Percentiles rank a stretch among this genome's conserved stretches.
Evolutionary conservation across 768 basidiomycete genomes (phyloP).

Genomic region (Candolleomyces eurysporus): DNA sequence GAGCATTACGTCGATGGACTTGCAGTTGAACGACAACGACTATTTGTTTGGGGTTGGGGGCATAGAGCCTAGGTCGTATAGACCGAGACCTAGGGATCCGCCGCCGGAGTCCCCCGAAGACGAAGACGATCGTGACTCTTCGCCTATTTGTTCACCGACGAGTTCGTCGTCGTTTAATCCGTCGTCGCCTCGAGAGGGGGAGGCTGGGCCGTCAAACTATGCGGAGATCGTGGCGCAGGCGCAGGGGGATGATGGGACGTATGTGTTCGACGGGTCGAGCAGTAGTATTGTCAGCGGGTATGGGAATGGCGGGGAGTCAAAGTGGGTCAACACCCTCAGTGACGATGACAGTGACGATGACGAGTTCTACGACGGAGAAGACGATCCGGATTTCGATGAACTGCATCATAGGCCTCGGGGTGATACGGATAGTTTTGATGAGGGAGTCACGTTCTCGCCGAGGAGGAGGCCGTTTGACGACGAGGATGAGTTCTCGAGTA

Average conservation of each 20-base stretch:
- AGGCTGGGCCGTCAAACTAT: not conserved
- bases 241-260: not conserved
- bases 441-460: constrained; percentile 31
- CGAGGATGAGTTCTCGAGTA: not conserved
- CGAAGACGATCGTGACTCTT: not conserved
- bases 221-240: not conserved
- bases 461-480: constrained; percentile 15
- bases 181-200: not conserved
- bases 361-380: constrained; percentile 27
- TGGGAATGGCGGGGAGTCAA: constrained; percentile 1
- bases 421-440: constrained; percentile 2
- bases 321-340: constrained; percentile 6
- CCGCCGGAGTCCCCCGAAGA: no score
- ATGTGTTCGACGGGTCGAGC: constrained; percentile 4
- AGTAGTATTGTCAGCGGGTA: constrained; percentile 12
- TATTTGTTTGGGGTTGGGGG: constrained; percentile 17
- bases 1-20: constrained; percentile 36
- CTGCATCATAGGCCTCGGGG: constrained; percentile 15
- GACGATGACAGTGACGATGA: constrained; percentile 15
- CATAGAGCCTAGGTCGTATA: constrained; percentile 7
- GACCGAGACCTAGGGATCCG: not conserved
- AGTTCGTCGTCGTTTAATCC: not conserved
- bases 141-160: not conserved
- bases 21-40: constrained; percentile 32
- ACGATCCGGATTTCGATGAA: constrained; percentile 24